A percentile compares a stretch with the other conserved stretches of the same genome.
Evolutionary conservation across 306 rosid genomes (phyloP).

Genomic region (Ceratonia siliqua): DNA sequence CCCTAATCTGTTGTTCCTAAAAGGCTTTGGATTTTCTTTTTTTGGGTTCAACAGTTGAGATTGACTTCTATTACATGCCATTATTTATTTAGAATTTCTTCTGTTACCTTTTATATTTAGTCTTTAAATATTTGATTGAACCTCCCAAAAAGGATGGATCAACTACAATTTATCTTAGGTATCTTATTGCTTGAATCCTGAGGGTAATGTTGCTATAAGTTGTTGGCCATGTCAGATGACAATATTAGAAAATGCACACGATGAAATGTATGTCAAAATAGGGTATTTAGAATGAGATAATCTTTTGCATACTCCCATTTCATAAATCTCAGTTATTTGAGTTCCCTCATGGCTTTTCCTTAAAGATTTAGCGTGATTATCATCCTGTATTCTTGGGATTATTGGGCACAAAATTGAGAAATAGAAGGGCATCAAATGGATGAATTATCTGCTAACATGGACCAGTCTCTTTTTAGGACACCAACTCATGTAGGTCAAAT

Average conservation of each 20-base stretch:
- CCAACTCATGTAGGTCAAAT: not conserved
- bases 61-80: constrained; percentile 20
- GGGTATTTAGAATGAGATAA: not conserved
- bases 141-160: not conserved
- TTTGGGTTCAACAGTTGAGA: not conserved
- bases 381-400: not conserved
- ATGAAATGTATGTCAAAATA: not conserved
- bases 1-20: constrained; percentile 13
- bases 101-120: not conserved
- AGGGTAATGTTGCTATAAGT: not conserved
- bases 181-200: constrained; percentile 1
- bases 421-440: not conserved
- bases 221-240: constrained; percentile 8
- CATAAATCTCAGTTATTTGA: constrained; percentile 13
- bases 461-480: not conserved
- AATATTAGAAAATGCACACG: not conserved
- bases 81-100: constrained; percentile 16
- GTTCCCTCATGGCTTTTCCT: constrained; percentile 14
- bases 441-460: not conserved
- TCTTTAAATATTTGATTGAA: not conserved
- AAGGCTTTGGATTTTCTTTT: constrained; percentile 8
- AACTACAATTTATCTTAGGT: not conserved
- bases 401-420: not conserved
- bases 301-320: constrained; percentile 6
- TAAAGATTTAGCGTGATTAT: not conserved